Percentiles rank a stretch among this genome's conserved stretches.
These are phyloP conservation scores for Claviceps sp. DNA, from an alignment of 2,329 filamentous ascomycete genomes.

Conservation along the genomic window DNA sequence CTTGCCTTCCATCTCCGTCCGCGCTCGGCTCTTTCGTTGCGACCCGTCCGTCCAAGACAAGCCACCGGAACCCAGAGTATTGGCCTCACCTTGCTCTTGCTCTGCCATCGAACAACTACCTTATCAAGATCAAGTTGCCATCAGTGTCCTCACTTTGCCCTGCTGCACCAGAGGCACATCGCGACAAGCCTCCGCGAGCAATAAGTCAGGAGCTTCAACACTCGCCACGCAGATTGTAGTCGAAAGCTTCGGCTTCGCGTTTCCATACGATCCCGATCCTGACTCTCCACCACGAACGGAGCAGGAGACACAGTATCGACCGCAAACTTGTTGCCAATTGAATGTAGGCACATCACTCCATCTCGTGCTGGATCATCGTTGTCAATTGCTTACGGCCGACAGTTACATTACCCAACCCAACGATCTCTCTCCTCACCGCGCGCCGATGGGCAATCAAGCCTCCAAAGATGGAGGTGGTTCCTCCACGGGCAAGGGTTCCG, in stretches of 20 bases:
- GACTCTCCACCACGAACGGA: conserved; percentile 8
- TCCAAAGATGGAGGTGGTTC: conserved; percentile 45
- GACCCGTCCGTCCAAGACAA: conserved; percentile 37
- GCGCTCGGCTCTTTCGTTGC: conserved; percentile 35
- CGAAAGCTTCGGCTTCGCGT: conserved; percentile 8
- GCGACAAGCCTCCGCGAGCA: neutral
- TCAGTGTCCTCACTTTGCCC: neutral
- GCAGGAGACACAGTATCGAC: neutral
- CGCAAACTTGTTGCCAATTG: neutral
- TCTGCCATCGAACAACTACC: neutral
- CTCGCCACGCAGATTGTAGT: neutral
- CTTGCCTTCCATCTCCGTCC: conserved; percentile 32
- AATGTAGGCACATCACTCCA: neutral
- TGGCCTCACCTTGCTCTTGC: neutral
- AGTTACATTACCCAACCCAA: neutral
- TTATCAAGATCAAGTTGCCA: neutral
- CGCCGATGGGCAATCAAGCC: conserved; percentile 60
- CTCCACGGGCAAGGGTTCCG: conserved; percentile 34
- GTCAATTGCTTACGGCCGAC: conserved; percentile 1
- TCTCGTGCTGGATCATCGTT: conserved; percentile 6
- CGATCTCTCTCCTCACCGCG: conserved; percentile 7
- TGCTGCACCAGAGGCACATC: neutral
- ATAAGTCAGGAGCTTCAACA: neutral
- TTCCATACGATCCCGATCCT: conserved; percentile 14
- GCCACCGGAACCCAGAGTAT: conserved; percentile 1